A percentile compares a stretch with the other conserved stretches of the same genome.
Evolutionary conservation across 1,284 basidiomycete genomes (phyloP).

Genomic region (Ceratobasidium sp.): DNA sequence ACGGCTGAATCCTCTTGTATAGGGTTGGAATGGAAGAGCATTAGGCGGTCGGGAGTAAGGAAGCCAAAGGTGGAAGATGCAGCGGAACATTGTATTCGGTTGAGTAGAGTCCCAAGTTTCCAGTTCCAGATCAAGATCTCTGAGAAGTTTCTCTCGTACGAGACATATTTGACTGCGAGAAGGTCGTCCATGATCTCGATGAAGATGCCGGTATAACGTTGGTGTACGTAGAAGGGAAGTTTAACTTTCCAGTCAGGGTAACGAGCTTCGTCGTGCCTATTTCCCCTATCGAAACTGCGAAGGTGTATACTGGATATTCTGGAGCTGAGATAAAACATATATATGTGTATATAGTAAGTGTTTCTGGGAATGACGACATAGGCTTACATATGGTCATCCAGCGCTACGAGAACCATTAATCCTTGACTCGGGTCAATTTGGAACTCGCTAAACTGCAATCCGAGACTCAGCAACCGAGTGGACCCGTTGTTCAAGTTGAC

Average conservation of each 20-base stretch:
- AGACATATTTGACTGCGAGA: conserved; percentile 14
- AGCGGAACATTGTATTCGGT: not conserved
- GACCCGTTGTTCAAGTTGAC: not conserved
- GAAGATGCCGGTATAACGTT: not conserved
- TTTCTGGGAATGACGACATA: no score
- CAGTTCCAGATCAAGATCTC: conserved; percentile 24
- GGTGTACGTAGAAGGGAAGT: not conserved
- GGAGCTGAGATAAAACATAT: not conserved
- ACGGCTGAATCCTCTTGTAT: no score
- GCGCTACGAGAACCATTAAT: not conserved
- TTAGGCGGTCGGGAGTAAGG: not conserved
- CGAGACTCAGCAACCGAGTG: not conserved
- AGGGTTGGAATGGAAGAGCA: conserved; percentile 11
- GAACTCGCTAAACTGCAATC: conserved; percentile 12
- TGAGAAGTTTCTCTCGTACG: not conserved
- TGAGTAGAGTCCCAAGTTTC: conserved; percentile 5
- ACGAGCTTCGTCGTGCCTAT: not conserved
- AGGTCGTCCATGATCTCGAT: conserved; percentile 16
- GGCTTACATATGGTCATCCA: not conserved
- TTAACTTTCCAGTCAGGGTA: conserved; percentile 1
- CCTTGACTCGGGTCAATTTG: conserved; percentile 17
- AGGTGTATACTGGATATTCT: conserved; percentile 2
- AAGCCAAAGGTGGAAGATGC: conserved; percentile 14
- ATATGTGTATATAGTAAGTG: no score
- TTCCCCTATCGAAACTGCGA: not conserved